Percentiles rank a stretch among this genome's conserved stretches.
phyloP scores from a whole-genome alignment of 371 early-diverging fungal genomes.

The Blakeslea trispora region DNA sequence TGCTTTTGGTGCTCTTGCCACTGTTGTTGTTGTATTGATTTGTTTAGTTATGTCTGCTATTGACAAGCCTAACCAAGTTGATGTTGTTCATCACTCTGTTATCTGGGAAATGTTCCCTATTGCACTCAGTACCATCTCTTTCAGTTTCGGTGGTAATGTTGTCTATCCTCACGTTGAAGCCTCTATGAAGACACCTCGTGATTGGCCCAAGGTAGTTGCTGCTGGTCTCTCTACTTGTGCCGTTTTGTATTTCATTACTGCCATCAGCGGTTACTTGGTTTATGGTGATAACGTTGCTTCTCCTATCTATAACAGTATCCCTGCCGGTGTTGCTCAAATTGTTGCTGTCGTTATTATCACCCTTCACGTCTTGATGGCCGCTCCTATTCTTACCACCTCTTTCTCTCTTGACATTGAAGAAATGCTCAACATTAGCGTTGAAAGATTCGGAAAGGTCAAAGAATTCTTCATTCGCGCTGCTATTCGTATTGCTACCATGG shows the following conservation, averaged over 20 bases:
- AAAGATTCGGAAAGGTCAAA: constrained; percentile 34
- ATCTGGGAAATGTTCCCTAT: constrained; percentile 59
- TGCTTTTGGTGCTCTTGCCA: constrained; percentile 62
- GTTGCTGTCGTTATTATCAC: constrained; percentile 76
- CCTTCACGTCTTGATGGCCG: constrained; percentile 74
- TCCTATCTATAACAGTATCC: constrained; percentile 78
- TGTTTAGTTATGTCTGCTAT: constrained; percentile 48
- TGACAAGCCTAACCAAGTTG: constrained; percentile 27
- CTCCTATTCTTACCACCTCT: constrained; percentile 77
- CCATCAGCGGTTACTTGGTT: constrained; percentile 78
- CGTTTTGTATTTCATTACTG: constrained; percentile 74
- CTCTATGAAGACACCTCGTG: constrained; percentile 76
- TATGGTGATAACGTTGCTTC: constrained; percentile 72
- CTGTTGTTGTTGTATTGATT: constrained; percentile 45
- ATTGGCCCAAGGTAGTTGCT: constrained; percentile 72
- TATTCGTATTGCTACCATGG: constrained; percentile 16
- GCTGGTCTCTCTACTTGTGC: constrained; percentile 73
- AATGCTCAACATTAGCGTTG: constrained; percentile 53
- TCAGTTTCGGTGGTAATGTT: constrained; percentile 81
- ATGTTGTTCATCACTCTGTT: constrained; percentile 43
- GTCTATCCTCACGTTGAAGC: constrained; percentile 86
- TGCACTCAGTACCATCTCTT: constrained; percentile 68
- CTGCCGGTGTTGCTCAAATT: constrained; percentile 54
- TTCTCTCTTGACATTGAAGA: constrained; percentile 69
- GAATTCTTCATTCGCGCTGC: constrained; percentile 23